phyloP scores from a whole-genome alignment of 2,329 filamentous ascomycete genomes.

The Purpureocillium takamizusanense region DNA sequence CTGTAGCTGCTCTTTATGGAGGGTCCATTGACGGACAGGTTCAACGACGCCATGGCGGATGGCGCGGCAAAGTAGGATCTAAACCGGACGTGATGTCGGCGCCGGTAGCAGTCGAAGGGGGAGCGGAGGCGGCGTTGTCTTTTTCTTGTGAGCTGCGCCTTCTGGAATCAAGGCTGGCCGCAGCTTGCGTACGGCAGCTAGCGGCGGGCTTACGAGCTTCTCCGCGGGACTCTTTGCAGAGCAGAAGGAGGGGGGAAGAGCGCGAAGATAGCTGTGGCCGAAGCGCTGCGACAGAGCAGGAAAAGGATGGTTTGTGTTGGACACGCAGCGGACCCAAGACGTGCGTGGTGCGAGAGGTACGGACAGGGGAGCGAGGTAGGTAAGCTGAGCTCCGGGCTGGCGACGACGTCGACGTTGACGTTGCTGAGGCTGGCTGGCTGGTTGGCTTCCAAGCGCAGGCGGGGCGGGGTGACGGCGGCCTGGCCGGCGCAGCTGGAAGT shows the following conservation, averaged over 20 bases:
- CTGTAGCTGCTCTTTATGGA: slow-evolving; percentile 77
- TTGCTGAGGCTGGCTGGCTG: slow-evolving; percentile 1
- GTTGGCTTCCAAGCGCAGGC: slow-evolving; percentile 4
- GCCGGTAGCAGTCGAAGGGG: no score
- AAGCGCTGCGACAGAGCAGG: neutral
- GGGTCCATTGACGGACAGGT: slow-evolving; percentile 69
- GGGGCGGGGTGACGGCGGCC: slow-evolving; percentile 3
- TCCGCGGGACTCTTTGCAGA: neutral
- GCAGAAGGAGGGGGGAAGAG: neutral
- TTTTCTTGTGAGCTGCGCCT: no score
- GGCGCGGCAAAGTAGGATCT: no score
- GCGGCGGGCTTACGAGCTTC: slow-evolving; percentile 1
- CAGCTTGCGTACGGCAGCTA: neutral
- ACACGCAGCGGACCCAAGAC: slow-evolving; percentile 4
- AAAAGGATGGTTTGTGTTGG: neutral
- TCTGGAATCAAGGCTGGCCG: no score
- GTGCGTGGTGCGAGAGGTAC: slow-evolving; percentile 6
- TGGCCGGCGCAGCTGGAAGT: no score
- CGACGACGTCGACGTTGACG: slow-evolving; percentile 10
- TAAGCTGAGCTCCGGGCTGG: slow-evolving; percentile 8
- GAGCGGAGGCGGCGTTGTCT: no score
- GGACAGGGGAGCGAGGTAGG: neutral
- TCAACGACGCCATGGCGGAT: slow-evolving; percentile 64
- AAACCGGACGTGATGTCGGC: no score
- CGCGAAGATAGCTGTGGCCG: neutral